These are phyloP conservation scores for Nyssa sinensis DNA, from an alignment of 148 eudicot species.

Conservation along the genomic window DNA sequence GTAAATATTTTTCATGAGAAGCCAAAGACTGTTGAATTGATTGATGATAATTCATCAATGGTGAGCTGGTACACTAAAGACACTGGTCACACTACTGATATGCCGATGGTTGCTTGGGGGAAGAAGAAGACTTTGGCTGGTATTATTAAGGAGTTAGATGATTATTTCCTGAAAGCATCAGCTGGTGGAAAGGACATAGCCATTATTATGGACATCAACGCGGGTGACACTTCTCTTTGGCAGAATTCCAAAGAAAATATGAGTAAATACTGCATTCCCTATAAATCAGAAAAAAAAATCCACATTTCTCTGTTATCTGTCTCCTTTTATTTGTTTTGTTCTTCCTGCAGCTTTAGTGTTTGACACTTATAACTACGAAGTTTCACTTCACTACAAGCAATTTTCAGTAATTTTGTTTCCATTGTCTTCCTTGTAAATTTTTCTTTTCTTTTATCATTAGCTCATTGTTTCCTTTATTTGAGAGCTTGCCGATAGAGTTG, in stretches of 20 bases:
- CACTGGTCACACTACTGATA: constrained; percentile 43
- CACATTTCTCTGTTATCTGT: no score
- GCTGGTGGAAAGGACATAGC: constrained; percentile 58
- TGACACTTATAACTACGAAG: background rate
- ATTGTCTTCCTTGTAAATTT: background rate
- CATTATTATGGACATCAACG: constrained; percentile 55
- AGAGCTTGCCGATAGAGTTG: background rate
- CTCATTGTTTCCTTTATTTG: background rate
- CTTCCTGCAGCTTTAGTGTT: background rate
- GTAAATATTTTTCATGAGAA: constrained; percentile 20
- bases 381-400: background rate
- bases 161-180: constrained; percentile 72
- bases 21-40: constrained; percentile 27
- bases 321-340: no score
- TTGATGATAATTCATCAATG: constrained; percentile 46
- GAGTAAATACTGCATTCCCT: constrained; percentile 34
- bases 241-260: constrained; percentile 42
- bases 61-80: constrained; percentile 45
- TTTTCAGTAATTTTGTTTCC: background rate
- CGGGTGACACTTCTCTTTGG: constrained; percentile 31
- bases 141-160: constrained; percentile 78
- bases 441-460: no score
- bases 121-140: constrained; percentile 53
- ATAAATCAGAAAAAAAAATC: no score
- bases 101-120: constrained; percentile 64